Conservation (phyloP, 2,329 filamentous ascomycete genomes). For the Pseudomassariella vexata region DNA sequence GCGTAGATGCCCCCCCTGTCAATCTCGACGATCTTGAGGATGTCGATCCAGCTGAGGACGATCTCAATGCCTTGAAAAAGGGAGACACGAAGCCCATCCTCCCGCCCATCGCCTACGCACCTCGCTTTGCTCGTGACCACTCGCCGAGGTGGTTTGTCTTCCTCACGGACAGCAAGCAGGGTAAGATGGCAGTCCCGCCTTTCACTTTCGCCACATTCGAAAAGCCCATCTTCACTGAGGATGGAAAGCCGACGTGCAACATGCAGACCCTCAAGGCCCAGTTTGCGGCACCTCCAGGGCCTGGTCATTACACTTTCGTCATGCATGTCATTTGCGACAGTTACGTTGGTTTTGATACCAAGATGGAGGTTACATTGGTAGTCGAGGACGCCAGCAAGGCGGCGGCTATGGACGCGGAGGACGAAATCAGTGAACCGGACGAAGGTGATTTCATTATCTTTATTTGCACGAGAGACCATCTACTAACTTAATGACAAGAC, state of each 20-base stretch:
- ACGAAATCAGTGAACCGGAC: slow-evolving; percentile 96
- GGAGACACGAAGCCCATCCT: slow-evolving; percentile 60
- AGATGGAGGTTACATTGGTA: slow-evolving; percentile 81
- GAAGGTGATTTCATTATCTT: slow-evolving; percentile 65
- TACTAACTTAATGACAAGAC: slow-evolving; percentile 48
- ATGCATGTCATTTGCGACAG: slow-evolving; percentile 93
- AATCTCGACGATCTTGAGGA: slow-evolving; percentile 79
- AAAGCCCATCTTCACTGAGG: slow-evolving; percentile 74
- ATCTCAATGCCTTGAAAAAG: slow-evolving; percentile 68
- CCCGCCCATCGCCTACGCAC: slow-evolving; percentile 83
- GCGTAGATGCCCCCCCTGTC: slow-evolving; percentile 65
- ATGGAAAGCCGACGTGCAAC: slow-evolving; percentile 83
- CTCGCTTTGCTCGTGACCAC: slow-evolving; percentile 84
- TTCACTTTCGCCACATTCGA: slow-evolving; percentile 95
- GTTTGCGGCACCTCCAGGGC: slow-evolving; percentile 88
- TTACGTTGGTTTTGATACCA: slow-evolving; percentile 90
- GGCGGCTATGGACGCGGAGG: slow-evolving; percentile 72
- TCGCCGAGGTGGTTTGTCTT: slow-evolving; percentile 92
- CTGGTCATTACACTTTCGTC: slow-evolving; percentile 89
- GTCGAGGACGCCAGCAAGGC: slow-evolving; percentile 89
- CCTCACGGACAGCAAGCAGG: slow-evolving; percentile 87
- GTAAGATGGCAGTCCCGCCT: slow-evolving; percentile 92
- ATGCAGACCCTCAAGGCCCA: slow-evolving; percentile 97
- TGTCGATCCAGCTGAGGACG: slow-evolving; percentile 86
- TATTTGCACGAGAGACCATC: slow-evolving; percentile 6